These are phyloP conservation scores for Crotalaria pallida DNA, from an alignment of 306 rosid genomes.

Conservation along the genomic window DNA sequence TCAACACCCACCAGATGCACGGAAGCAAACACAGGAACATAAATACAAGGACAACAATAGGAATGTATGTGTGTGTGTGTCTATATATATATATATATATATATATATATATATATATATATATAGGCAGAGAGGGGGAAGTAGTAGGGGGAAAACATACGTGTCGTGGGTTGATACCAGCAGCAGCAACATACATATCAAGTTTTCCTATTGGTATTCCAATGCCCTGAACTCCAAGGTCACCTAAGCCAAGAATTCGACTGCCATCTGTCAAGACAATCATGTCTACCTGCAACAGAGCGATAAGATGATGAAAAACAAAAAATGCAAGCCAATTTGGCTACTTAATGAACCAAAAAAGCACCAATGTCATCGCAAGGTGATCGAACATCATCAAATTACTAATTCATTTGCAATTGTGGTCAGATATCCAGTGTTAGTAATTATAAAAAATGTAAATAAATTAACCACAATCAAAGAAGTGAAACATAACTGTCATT, in stretches of 20 bases:
- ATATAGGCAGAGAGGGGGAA: neutral
- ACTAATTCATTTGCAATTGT: neutral
- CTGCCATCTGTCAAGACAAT: conserved; percentile 98
- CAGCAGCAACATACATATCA: conserved; percentile 98
- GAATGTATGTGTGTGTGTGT: too few relatives aligned
- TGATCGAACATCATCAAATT: neutral
- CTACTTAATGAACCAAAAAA: neutral
- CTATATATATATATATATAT: too few relatives aligned
- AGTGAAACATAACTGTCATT: neutral
- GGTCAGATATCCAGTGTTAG: neutral
- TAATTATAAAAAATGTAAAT: neutral
- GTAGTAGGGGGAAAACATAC: conserved; percentile 36
- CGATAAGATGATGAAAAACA: conserved; percentile 19
- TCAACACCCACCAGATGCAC: neutral
- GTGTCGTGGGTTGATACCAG: conserved; percentile 91
- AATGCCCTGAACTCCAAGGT: conserved; percentile 99
- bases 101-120: too few relatives aligned
- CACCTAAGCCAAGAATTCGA: conserved; percentile 99
- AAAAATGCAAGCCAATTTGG: neutral
- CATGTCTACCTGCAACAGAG: conserved; percentile 89
- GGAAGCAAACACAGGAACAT: neutral
- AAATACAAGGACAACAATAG: neutral
- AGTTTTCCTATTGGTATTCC: conserved; percentile 98
- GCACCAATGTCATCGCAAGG: neutral
- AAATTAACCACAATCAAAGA: neutral